phyloP scores from a whole-genome alignment of 805 yeast species.

The Myxozyma mucilagina region DNA sequence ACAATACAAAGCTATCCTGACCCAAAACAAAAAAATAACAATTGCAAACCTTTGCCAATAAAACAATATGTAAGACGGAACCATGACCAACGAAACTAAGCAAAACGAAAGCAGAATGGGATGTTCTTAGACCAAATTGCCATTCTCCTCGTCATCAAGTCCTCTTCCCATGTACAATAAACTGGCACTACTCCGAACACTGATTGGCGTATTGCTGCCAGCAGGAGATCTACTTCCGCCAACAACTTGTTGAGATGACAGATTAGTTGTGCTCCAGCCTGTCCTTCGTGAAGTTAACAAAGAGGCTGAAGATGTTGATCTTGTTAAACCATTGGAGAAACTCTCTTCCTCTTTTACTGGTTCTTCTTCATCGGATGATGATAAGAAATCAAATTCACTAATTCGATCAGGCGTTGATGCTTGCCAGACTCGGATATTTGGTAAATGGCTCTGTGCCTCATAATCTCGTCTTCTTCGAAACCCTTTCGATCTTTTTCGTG shows the following conservation, averaged over 20 bases:
- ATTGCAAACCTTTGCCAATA: not conserved
- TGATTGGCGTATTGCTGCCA: not conserved
- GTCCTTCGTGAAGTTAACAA: not conserved
- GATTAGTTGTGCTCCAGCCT: slow-evolving; percentile 1
- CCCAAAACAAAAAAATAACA: not conserved
- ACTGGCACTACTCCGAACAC: slow-evolving; percentile 9
- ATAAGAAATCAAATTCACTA: too few species aligned
- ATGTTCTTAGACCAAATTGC: not conserved
- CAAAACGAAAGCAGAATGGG: not conserved
- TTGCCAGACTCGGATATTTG: too few species aligned
- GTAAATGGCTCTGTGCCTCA: too few species aligned
- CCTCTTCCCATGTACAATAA: slow-evolving; percentile 3
- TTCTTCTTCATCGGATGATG: too few species aligned
- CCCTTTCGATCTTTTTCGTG: too few species aligned
- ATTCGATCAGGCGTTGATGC: too few species aligned
- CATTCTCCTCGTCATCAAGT: not conserved
- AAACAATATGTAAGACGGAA: not conserved
- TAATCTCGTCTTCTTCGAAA: too few species aligned
- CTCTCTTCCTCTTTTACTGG: too few species aligned
- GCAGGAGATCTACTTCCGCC: slow-evolving; percentile 1
- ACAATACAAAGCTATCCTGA: too few species aligned
- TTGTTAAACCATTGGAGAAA: too few species aligned
- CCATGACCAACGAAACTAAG: not conserved
- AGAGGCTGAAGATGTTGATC: not conserved
- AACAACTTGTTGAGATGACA: not conserved